Evolutionary conservation across 345 rosid species (phyloP).

Genomic region (Gossypium sturtianum): DNA sequence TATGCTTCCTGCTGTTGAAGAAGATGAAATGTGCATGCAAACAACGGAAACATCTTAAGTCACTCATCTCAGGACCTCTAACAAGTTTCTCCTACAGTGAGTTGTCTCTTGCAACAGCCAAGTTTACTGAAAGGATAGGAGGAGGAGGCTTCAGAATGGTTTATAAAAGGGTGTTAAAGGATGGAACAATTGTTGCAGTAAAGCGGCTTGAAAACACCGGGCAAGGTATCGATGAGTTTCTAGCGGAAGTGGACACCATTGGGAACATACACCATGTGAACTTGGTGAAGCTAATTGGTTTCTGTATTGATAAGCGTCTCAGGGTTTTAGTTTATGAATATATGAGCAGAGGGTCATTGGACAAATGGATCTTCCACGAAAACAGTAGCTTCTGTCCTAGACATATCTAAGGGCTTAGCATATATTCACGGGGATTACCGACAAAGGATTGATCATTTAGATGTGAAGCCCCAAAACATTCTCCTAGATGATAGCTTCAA

Average conservation of each 20-base stretch:
- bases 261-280: slow-evolving; percentile 2
- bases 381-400: neutral
- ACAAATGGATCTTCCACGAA: neutral
- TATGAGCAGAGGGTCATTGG: slow-evolving; percentile 9
- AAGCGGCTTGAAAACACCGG: neutral
- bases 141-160: neutral
- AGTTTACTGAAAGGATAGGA: neutral
- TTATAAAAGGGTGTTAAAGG: neutral
- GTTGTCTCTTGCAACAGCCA: neutral
- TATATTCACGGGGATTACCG: slow-evolving; percentile 4
- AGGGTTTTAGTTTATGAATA: slow-evolving; percentile 3
- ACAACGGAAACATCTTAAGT: neutral
- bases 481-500: neutral
- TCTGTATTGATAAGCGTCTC: neutral
- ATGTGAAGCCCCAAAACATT: slow-evolving; percentile 7
- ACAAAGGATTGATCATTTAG: slow-evolving; percentile 1
- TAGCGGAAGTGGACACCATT: slow-evolving; percentile 6
- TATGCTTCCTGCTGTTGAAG: neutral
- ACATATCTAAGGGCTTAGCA: slow-evolving; percentile 4
- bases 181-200: neutral
- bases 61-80: neutral
- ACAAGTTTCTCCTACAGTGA: neutral
- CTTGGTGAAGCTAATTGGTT: slow-evolving; percentile 5
- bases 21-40: neutral
- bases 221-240: neutral